A percentile compares a stretch with the other conserved stretches of the same genome.
These are phyloP conservation scores for Metarhizium guizhouense DNA, from an alignment of 2,329 filamentous ascomycete species.

Conservation along the genomic window DNA sequence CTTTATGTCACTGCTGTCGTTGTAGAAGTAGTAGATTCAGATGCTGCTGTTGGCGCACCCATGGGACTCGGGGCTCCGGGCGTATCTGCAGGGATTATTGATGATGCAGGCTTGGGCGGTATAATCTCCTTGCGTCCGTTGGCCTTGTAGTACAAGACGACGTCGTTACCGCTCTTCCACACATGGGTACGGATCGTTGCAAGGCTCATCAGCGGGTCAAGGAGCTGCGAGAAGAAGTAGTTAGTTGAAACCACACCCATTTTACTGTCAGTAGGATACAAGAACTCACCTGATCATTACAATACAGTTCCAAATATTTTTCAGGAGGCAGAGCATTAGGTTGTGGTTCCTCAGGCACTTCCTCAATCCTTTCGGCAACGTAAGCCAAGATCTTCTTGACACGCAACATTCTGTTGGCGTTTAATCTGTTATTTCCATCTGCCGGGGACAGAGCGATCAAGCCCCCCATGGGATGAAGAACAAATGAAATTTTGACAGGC, in stretches of 20 bases:
- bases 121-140: slow-evolving; percentile 69
- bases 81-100: slow-evolving; percentile 12
- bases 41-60: slow-evolving; percentile 9
- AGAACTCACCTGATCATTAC: slow-evolving; percentile 71
- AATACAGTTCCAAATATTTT: slow-evolving; percentile 91
- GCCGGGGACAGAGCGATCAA: slow-evolving; percentile 65
- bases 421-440: slow-evolving; percentile 82
- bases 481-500: slow-evolving; percentile 91
- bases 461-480: slow-evolving; percentile 69
- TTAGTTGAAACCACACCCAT: slow-evolving; percentile 5
- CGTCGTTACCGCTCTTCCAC: slow-evolving; percentile 92
- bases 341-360: slow-evolving; percentile 50
- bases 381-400: slow-evolving; percentile 93
- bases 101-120: slow-evolving; percentile 5
- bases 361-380: slow-evolving; percentile 83
- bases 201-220: slow-evolving; percentile 82
- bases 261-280: neutral
- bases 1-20: neutral
- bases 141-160: slow-evolving; percentile 81
- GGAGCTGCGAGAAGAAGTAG: slow-evolving; percentile 32
- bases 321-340: slow-evolving; percentile 63
- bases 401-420: slow-evolving; percentile 92
- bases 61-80: slow-evolving; percentile 13
- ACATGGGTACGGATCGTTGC: slow-evolving; percentile 84
- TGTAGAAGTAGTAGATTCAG: slow-evolving; percentile 3